Base-by-base conservation (phyloP, 257 asterid genomes). In the Verbascum thapsus region DNA sequence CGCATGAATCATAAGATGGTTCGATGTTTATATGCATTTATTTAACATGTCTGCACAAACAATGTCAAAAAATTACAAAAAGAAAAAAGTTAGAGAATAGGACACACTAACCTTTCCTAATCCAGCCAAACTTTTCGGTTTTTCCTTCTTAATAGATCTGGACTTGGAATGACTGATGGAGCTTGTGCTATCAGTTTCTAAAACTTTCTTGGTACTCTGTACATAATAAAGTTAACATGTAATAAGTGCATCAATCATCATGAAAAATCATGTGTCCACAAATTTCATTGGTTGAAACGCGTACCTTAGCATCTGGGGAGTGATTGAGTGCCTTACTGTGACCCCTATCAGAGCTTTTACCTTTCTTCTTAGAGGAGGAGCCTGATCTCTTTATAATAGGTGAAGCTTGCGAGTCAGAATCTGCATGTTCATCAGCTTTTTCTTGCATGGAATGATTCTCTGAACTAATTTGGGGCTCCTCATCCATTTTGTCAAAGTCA, bases 301-400 rank as follows among this genome's bases (percentile, higher is more conserved):
- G 71, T 74, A 94, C 99, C 87, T 83, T 88, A 66, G 78, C 79
- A 66, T 77, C 77, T n/a, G 71, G 71, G 12, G 85, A 78, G 53
- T 42, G 47, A 26, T 65, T 70, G 68, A 66, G 73, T 38, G 71
- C 61, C 51, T 75, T 78, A n/a, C 10, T 79, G 41, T 48, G 76
- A 73, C 75, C 79, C 71, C 71, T 74, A 61, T 57, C 76, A 43
- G 87, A 60, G n/a, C 64, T 76, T 72, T 87, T 88, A 16, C 81
- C 77, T 75, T 88, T 90, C 76, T 75, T 74, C 81, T 80, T 90
- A 48, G 81, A 37, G 12, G 71, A 62, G 61, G 82, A 49, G 70
- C 78, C 71, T 35, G 81, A 54, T 67, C 75, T 84, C 74, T 78
- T 85, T 58, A 73, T 72, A 32, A 70, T 59, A 44, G 72, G 55